Evolutionary conservation across 1,284 basidiomycete genomes (phyloP).

Genomic region (Pterulicium gracile): DNA sequence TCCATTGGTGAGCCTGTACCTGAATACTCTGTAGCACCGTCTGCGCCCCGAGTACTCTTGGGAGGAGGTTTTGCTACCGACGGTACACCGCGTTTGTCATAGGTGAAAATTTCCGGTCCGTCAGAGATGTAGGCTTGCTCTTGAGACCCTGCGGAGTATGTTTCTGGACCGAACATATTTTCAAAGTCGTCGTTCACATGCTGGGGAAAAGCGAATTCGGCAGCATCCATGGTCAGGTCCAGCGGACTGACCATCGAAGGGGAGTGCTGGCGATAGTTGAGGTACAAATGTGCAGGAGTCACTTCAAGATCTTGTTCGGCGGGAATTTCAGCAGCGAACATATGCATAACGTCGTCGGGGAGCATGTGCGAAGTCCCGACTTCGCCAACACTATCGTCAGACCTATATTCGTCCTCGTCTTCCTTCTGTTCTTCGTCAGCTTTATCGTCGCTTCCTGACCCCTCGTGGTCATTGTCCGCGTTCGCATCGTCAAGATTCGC

Average conservation of each 20-base stretch:
- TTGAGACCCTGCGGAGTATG: too few relatives aligned
- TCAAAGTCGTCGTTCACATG: too few relatives aligned
- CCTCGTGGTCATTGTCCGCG: slow-evolving; percentile 17
- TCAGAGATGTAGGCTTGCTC: too few relatives aligned
- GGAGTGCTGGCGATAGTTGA: too few relatives aligned
- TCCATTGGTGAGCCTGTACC: not conserved
- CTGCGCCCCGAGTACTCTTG: not conserved
- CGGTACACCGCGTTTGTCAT: not conserved
- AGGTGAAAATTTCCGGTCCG: not conserved
- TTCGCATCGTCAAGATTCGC: slow-evolving; percentile 22
- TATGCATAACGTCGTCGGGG: not conserved
- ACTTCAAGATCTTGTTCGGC: not conserved
- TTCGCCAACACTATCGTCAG: slow-evolving; percentile 15
- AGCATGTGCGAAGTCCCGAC: too few relatives aligned
- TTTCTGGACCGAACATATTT: too few relatives aligned
- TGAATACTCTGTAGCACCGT: not conserved
- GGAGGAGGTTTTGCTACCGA: not conserved
- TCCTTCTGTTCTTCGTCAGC: slow-evolving; percentile 13
- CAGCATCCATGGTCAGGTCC: too few relatives aligned
- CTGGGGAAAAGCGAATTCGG: too few relatives aligned
- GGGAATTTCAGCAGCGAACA: not conserved
- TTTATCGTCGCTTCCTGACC: slow-evolving; percentile 12
- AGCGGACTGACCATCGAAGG: too few relatives aligned
- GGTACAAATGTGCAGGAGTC: not conserved
- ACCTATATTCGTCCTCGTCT: slow-evolving; percentile 14